Conservation (phyloP, 2,329 filamentous ascomycete species). For the Tolypocladium tropicale region DNA sequence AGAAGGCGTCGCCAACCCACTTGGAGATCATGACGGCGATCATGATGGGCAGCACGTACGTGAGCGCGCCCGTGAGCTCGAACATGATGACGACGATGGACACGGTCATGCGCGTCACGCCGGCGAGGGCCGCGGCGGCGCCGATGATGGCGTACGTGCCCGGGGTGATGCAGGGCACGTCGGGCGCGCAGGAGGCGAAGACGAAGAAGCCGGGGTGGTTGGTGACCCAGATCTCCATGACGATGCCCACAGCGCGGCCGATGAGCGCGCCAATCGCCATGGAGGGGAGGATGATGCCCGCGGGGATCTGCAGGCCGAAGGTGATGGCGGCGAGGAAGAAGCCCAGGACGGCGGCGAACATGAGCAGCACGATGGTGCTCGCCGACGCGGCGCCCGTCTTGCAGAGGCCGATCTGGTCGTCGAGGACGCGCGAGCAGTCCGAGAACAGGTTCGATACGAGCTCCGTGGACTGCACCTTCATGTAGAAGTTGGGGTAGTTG, state of each 20-base stretch:
- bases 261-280: constrained; percentile 91
- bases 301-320: constrained; percentile 89
- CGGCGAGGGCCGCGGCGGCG: constrained; percentile 85
- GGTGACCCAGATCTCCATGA: constrained; percentile 80
- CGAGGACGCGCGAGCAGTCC: constrained; percentile 72
- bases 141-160: constrained; percentile 96
- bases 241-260: constrained; percentile 79
- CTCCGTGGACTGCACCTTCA: constrained; percentile 85
- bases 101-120: constrained; percentile 91
- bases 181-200: constrained; percentile 74
- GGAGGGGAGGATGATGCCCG: constrained; percentile 89
- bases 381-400: constrained; percentile 75
- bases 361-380: constrained; percentile 69
- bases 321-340: constrained; percentile 80
- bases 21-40: constrained; percentile 96
- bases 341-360: constrained; percentile 73
- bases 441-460: constrained; percentile 87
- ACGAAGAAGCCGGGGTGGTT: constrained; percentile 66
- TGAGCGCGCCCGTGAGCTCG: constrained; percentile 89
- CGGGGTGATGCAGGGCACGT: constrained; percentile 80
- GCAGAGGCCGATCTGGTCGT: constrained; percentile 86
- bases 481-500: constrained; percentile 94
- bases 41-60: constrained; percentile 97
- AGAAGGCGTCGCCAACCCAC: constrained; percentile 95
- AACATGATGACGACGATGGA: constrained; percentile 99